phyloP scores from a whole-genome alignment of 495 filamentous ascomycete genomes.

The Gamarada debralockiae region DNA sequence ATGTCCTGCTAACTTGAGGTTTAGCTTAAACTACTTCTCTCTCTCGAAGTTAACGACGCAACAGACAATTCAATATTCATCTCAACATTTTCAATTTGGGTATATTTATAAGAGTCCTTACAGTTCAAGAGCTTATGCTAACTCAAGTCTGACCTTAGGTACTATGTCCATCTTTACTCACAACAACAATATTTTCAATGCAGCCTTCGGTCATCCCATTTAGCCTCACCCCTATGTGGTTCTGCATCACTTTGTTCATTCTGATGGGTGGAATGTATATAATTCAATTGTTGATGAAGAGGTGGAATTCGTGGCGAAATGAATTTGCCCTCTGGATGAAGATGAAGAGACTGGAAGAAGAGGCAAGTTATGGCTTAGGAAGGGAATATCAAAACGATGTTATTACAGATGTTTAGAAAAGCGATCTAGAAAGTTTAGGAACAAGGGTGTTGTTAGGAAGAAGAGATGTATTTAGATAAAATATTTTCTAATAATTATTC shows the following conservation, averaged over 20 bases:
- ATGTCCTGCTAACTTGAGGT: background rate
- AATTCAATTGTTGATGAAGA: background rate
- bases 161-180: background rate
- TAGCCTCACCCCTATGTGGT: background rate
- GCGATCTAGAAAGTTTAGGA: too few species aligned
- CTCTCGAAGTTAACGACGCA: conserved; percentile 1
- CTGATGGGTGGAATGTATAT: background rate
- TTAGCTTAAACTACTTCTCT: conserved; percentile 3
- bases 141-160: background rate
- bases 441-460: too few species aligned
- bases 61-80: background rate
- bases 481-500: too few species aligned
- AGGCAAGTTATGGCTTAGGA: background rate
- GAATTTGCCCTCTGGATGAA: background rate
- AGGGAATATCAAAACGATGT: conserved; percentile 4
- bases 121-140: background rate
- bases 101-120: background rate
- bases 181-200: conserved; percentile 1
- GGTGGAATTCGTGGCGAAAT: background rate
- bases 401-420: too few species aligned
- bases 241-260: background rate
- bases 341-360: background rate
- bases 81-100: background rate
- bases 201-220: conserved; percentile 1
- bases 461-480: too few species aligned